These are phyloP conservation scores for Pleurotus citrinopileatus DNA, from an alignment of 768 basidiomycete genomes.

Conservation along the genomic window DNA sequence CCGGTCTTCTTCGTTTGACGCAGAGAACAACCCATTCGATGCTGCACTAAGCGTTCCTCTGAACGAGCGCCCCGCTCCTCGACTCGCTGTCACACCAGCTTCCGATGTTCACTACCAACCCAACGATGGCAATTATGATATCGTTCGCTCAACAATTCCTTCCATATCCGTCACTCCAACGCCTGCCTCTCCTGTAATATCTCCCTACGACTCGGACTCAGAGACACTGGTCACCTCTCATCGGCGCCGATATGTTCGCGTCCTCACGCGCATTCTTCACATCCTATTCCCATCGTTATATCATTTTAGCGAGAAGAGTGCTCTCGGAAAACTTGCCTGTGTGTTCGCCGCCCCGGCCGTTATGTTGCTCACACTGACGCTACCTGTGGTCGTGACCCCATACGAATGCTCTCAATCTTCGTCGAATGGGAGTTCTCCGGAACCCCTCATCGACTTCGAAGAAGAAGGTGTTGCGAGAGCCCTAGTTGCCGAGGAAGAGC, in stretches of 20 bases:
- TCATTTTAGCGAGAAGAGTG: constrained; percentile 65
- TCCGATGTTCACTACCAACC: constrained; percentile 16
- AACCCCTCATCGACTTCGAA: constrained; percentile 66
- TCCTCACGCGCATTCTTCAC: constrained; percentile 44
- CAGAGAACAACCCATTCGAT: constrained; percentile 49
- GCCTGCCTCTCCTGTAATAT: constrained; percentile 44
- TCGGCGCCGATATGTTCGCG: constrained; percentile 33
- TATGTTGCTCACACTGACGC: constrained; percentile 78
- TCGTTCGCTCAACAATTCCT: constrained; percentile 36
- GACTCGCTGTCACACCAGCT: constrained; percentile 20
- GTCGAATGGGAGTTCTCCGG: constrained; percentile 13
- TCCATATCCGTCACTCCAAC: constrained; percentile 47
- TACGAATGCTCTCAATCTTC: constrained; percentile 33
- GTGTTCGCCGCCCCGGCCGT: constrained; percentile 87
- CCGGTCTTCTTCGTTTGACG: constrained; percentile 27
- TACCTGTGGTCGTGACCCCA: constrained; percentile 82
- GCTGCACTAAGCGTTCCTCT: constrained; percentile 47
- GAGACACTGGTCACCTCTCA: constrained; percentile 37
- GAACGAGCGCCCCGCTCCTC: constrained; percentile 40
- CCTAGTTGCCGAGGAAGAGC: constrained; percentile 71
- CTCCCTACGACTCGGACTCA: constrained; percentile 40
- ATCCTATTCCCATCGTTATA: constrained; percentile 86
- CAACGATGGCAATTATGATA: constrained; percentile 15
- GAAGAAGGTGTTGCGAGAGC: constrained; percentile 71
- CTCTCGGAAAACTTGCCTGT: constrained; percentile 68